Conservation (phyloP, 768 basidiomycete genomes). For the Boletus rubroflammeus region DNA sequence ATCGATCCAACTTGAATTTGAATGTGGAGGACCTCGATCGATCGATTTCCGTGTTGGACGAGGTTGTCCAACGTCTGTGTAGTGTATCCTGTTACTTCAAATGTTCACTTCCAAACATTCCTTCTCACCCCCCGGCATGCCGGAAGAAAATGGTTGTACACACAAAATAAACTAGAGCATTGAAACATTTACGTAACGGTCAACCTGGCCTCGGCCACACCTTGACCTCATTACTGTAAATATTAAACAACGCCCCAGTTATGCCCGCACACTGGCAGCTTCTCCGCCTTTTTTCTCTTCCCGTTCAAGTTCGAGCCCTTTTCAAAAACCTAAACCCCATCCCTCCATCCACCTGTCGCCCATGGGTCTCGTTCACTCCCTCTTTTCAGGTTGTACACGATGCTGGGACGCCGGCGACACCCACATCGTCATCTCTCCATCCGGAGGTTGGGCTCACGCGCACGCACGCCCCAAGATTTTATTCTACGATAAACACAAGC, state of each 20-base stretch:
- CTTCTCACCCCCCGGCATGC: too few relatives aligned
- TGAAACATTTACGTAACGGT: neutral
- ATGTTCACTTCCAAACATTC: too few relatives aligned
- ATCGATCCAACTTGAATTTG: too few relatives aligned
- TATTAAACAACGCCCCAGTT: conserved; percentile 1
- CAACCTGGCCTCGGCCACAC: neutral
- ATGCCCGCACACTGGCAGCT: conserved; percentile 14
- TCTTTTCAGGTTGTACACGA: conserved; percentile 14
- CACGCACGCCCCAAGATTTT: conserved; percentile 37
- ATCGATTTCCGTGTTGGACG: too few relatives aligned
- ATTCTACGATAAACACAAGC: conserved; percentile 63
- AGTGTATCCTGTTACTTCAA: too few relatives aligned
- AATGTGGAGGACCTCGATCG: too few relatives aligned
- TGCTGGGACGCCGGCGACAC: conserved; percentile 30
- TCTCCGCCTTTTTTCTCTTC: conserved; percentile 1
- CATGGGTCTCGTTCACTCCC: conserved; percentile 21
- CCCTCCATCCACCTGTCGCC: neutral
- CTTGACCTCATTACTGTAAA: conserved; percentile 2
- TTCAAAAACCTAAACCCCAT: neutral
- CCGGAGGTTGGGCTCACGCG: conserved; percentile 23
- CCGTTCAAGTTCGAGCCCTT: neutral
- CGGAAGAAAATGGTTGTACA: too few relatives aligned
- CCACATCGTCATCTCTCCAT: conserved; percentile 25
- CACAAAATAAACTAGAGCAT: too few relatives aligned
- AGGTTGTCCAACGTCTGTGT: too few relatives aligned